Conservation (phyloP, 768 basidiomycete genomes). For the Mycena epipterygia region DNA sequence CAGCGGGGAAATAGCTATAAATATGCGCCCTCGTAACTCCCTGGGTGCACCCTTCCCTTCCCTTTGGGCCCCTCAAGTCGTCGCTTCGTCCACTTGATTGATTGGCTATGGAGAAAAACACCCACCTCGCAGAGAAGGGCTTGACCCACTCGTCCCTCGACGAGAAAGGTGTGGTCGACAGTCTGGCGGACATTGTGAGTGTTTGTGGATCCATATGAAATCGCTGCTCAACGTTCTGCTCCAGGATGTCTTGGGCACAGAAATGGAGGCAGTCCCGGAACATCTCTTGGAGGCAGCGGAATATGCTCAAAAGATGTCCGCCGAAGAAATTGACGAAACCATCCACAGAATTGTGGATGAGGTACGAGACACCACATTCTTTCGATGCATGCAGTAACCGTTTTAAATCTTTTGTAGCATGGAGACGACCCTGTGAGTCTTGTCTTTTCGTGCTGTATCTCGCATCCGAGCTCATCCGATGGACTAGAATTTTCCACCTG, state of each 20-base stretch:
- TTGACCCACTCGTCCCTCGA: background rate
- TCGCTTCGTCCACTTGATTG: background rate
- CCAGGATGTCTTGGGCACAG: slow-evolving; percentile 23
- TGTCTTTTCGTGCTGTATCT: background rate
- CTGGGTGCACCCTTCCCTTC: background rate
- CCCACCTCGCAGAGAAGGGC: background rate
- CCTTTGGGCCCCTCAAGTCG: background rate
- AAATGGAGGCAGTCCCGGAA: slow-evolving; percentile 30
- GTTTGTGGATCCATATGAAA: background rate
- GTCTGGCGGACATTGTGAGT: slow-evolving; percentile 14
- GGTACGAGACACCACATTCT: background rate
- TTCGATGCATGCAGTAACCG: background rate
- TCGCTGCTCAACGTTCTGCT: background rate
- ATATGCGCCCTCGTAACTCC: background rate
- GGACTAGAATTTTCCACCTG: slow-evolving; percentile 26
- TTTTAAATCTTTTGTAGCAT: background rate
- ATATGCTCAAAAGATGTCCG: slow-evolving; percentile 24
- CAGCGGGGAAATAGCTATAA: background rate
- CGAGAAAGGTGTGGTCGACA: background rate
- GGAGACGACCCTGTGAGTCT: background rate
- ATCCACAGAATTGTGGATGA: slow-evolving; percentile 36
- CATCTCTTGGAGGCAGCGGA: slow-evolving; percentile 31
- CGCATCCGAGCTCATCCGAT: background rate
- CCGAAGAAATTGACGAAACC: slow-evolving; percentile 34
- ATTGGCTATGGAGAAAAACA: background rate